Conservation (phyloP, 768 basidiomycete genomes). For the Cantharellus anzutake region DNA sequence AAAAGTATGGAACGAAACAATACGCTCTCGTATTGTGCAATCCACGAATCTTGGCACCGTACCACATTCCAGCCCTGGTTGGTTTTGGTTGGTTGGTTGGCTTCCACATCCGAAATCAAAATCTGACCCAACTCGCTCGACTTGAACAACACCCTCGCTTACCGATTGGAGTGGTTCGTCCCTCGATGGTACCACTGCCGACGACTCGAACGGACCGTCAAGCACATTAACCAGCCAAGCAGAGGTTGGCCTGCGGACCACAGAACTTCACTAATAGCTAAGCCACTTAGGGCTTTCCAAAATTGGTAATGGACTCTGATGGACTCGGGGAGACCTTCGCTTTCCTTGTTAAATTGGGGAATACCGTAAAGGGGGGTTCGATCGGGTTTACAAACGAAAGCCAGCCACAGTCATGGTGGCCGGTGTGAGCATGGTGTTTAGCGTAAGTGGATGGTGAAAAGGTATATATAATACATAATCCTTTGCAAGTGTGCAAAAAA, state of each 20-base stretch:
- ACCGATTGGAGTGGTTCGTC: conserved; percentile 75
- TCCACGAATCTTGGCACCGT: conserved; percentile 39
- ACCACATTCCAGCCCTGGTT: conserved; percentile 31
- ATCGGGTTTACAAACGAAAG: conserved; percentile 86
- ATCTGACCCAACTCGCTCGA: conserved; percentile 61
- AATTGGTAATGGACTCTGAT: conserved; percentile 53
- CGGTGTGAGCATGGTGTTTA: conserved; percentile 88
- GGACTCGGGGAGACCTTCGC: conserved; percentile 41
- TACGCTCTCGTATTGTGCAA: conserved; percentile 54
- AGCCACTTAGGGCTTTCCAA: conserved; percentile 78
- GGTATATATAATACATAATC: no score
- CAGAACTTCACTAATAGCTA: conserved; percentile 51
- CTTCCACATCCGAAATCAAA: conserved; percentile 64
- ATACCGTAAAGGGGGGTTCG: conserved; percentile 34
- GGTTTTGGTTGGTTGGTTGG: conserved; percentile 63
- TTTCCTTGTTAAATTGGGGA: conserved; percentile 43
- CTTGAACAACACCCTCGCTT: conserved; percentile 55
- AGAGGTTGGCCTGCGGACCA: conserved; percentile 41
- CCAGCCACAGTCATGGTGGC: conserved; percentile 92
- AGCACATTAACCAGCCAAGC: conserved; percentile 72
- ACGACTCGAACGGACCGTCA: conserved; percentile 67
- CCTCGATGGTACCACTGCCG: conserved; percentile 60
- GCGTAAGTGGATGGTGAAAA: no score
- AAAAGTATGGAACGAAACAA: conserved; percentile 84
- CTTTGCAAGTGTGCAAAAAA: no score